These are phyloP conservation scores for Eragrostis nindensis DNA, from an alignment of 176 grass and related monocot species.

Conservation along the genomic window DNA sequence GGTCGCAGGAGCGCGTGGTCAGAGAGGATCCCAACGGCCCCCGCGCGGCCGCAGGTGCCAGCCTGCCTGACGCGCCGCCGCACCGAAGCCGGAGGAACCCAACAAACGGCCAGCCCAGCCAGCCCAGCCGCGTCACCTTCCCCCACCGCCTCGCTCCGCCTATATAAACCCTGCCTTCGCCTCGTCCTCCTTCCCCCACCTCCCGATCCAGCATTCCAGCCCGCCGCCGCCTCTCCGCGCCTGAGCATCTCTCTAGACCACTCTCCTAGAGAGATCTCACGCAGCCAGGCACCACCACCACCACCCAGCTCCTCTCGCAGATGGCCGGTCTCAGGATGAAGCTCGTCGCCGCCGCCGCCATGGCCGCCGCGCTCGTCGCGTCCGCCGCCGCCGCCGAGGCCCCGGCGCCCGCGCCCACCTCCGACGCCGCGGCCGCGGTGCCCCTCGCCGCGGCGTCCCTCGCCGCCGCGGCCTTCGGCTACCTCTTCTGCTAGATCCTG, in stretches of 20 bases:
- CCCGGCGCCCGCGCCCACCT: conserved; percentile 48
- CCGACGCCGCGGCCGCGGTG: conserved; percentile 42
- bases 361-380: conserved; percentile 54
- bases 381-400: conserved; percentile 44
- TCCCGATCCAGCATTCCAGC: neutral
- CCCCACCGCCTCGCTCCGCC: neutral
- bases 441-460: conserved; percentile 51
- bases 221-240: neutral
- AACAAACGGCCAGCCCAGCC: conserved; percentile 42
- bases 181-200: neutral
- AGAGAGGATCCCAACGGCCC: conserved; percentile 34
- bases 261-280: conserved; percentile 44
- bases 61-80: conserved; percentile 21
- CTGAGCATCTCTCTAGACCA: conserved; percentile 45
- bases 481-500: conserved; percentile 63
- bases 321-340: conserved; percentile 61
- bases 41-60: neutral
- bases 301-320: too few species aligned
- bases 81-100: conserved; percentile 33
- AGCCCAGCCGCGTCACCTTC: neutral
- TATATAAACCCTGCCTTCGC: neutral
- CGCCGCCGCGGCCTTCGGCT: conserved; percentile 52
- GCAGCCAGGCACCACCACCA: neutral
- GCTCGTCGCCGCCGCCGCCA: conserved; percentile 48
- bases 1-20: neutral